Evolutionary conservation across 176 grass and related monocot genomes (phyloP).

Genomic region (Eragrostis nindensis): DNA sequence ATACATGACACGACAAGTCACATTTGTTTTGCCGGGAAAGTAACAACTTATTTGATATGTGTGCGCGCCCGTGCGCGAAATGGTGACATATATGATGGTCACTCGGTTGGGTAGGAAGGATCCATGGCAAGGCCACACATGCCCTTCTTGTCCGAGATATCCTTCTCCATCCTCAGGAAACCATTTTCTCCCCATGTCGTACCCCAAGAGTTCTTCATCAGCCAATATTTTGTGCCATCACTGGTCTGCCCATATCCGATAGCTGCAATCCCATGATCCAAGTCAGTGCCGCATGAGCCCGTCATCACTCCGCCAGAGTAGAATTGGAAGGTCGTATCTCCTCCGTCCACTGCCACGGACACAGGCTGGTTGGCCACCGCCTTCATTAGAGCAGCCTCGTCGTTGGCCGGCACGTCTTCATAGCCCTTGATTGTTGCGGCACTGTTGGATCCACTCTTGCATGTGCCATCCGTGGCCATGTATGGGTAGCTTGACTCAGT

Average conservation of each 20-base stretch:
- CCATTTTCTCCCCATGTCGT: constrained; percentile 6
- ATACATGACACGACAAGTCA: not conserved
- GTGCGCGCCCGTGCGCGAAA: too few species aligned
- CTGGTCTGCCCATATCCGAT: not conserved
- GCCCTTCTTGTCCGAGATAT: not conserved
- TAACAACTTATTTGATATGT: not conserved
- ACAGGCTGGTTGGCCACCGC: constrained; percentile 10
- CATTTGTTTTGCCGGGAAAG: too few species aligned
- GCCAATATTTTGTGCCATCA: constrained; percentile 13
- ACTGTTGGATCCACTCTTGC: not conserved
- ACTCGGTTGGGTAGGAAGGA: constrained; percentile 8
- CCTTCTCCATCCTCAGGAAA: constrained; percentile 25
- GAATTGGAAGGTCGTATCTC: not conserved
- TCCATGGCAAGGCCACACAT: constrained; percentile 11
- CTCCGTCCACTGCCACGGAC: not conserved
- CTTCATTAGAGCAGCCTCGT: not conserved
- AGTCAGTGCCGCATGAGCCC: not conserved
- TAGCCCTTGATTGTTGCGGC: constrained; percentile 7
- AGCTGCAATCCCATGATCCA: not conserved
- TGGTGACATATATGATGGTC: not conserved
- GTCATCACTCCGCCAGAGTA: constrained; percentile 15
- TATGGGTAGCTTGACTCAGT: not conserved
- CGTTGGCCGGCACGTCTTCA: not conserved
- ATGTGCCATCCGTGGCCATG: not conserved
- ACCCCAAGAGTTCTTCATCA: constrained; percentile 42